Conservation (phyloP, 2,329 filamentous ascomycete species). For the Aspergillus sp. region DNA sequence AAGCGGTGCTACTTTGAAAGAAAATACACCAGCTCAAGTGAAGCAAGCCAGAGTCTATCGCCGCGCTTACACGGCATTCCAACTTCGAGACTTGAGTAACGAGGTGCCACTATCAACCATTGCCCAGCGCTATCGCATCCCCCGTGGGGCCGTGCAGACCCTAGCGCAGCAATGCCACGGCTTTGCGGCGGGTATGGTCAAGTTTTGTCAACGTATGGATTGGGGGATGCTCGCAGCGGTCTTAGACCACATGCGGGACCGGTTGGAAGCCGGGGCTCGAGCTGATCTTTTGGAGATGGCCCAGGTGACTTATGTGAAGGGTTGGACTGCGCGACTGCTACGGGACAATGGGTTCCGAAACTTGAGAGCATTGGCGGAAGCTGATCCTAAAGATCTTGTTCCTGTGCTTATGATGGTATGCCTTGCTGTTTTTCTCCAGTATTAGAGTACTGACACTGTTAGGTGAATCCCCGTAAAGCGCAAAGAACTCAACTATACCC, state of each 20-base stretch:
- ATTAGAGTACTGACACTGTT: slow-evolving; percentile 6
- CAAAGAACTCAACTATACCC: slow-evolving; percentile 48
- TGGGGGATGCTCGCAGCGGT: slow-evolving; percentile 70
- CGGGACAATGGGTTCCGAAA: slow-evolving; percentile 73
- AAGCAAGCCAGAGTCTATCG: slow-evolving; percentile 61
- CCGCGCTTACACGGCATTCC: slow-evolving; percentile 69
- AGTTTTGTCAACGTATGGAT: slow-evolving; percentile 72
- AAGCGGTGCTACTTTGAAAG: slow-evolving; percentile 57
- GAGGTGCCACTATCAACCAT: slow-evolving; percentile 67
- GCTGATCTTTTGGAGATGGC: slow-evolving; percentile 67
- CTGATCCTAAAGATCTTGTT: slow-evolving; percentile 62
- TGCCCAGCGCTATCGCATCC: slow-evolving; percentile 65
- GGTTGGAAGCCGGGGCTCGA: slow-evolving; percentile 66
- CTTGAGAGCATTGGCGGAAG: slow-evolving; percentile 63
- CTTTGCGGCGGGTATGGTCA: slow-evolving; percentile 74
- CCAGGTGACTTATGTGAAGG: slow-evolving; percentile 71
- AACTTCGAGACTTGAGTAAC: slow-evolving; percentile 74
- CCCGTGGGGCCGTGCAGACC: slow-evolving; percentile 66
- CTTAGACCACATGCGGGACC: slow-evolving; percentile 70
- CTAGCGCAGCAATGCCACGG: slow-evolving; percentile 71
- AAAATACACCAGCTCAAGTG: slow-evolving; percentile 57
- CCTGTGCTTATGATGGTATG: slow-evolving; percentile 67
- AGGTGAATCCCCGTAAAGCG: slow-evolving; percentile 63
- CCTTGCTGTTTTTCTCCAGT: neutral
- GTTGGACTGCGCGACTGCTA: slow-evolving; percentile 67